These are phyloP conservation scores for Globisporangium canariense DNA, from an alignment of 352 stramenopile species.

Conservation along the genomic window DNA sequence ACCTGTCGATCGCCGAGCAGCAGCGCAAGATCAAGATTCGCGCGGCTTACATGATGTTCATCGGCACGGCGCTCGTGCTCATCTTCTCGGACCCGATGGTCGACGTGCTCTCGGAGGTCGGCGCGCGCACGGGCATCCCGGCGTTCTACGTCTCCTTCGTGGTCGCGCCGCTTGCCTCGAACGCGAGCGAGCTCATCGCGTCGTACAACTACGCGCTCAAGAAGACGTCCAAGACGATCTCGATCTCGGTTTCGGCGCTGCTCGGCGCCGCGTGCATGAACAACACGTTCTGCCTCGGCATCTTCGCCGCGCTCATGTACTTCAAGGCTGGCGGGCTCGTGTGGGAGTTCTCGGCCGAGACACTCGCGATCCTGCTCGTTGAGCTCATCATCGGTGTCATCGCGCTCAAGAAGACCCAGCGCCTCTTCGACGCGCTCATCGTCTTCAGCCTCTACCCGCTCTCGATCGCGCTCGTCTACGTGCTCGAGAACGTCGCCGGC, in stretches of 20 bases:
- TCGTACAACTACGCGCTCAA: conserved; percentile 97
- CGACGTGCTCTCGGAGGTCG: conserved; percentile 95
- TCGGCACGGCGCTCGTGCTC: conserved; percentile 93
- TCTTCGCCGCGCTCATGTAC: conserved; percentile 97
- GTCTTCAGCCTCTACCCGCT: conserved; percentile 91
- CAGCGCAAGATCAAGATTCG: conserved; percentile 94
- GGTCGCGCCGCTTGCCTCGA: conserved; percentile 95
- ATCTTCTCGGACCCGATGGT: conserved; percentile 98
- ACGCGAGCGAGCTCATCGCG: conserved; percentile 97
- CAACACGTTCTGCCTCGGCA: conserved; percentile 98
- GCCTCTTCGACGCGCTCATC: conserved; percentile 72
- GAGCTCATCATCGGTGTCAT: conserved; percentile 88
- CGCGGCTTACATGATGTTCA: conserved; percentile 91
- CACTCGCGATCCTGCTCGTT: conserved; percentile 95
- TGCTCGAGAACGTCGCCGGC: conserved; percentile 90
- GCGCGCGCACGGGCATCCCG: conserved; percentile 84
- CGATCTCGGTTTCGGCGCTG: conserved; percentile 92
- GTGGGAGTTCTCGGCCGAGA: conserved; percentile 98
- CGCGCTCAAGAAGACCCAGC: conserved; percentile 87
- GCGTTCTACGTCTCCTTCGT: conserved; percentile 99
- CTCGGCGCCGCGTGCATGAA: conserved; percentile 98
- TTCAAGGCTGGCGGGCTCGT: conserved; percentile 89
- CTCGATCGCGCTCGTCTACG: conserved; percentile 90
- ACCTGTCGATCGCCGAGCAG: conserved; percentile 94
- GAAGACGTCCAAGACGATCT: conserved; percentile 98